Evolutionary conservation across 352 stramenopile species (phyloP), one percentile per base, ranked within the genome.

Genomic region (Globisporangium polare): DNA sequence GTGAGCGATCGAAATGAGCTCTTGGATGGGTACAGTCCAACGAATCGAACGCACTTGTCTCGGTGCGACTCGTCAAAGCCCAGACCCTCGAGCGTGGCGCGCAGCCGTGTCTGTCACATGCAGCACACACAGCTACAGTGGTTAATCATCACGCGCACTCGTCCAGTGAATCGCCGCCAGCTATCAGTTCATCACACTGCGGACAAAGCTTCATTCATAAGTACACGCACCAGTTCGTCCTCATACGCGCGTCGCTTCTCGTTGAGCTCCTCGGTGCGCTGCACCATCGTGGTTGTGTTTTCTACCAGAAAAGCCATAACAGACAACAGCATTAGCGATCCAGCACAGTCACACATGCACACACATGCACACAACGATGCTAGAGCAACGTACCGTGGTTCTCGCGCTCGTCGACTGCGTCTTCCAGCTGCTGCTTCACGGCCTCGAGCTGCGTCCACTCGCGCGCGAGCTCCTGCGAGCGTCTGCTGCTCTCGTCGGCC

Each of bases 261-360:
- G 2, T 49, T 45, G 49, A 72, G 65, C 52, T 84, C 75, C 10
- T 55, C 58, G 0, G 75, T 68, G 18, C 73, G 68, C 60, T 84
- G 75, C 64, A 70, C 58, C 66, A 84, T 81, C 24, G 69, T 71
- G 3, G 41, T 58, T 10, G 71, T 75, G 50, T 77, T 84, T 54
- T 84, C 75, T 84, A 43, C 6, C 17, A n/a, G 52, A 9, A 41
- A 12, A 53, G 9, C 47, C 18, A 63, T n/a, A 57, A n/a, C 3
- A 2, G 29, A 20, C 10, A 47, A 29, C 22, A n/a, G 12, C 5
- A 35, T 53, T 35, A 53, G n/a, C n/a, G n/a, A 53, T 29, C 10
- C 45, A 22, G 15, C 29, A 17, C 15, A 27, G 10, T 13, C 10
- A 2, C 33, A 18, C 10, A n/a, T n/a, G n/a, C n/a, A 22, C 3